Base-by-base conservation (phyloP, 140 eudicot species). In the Bidens hawaiensis region DNA sequence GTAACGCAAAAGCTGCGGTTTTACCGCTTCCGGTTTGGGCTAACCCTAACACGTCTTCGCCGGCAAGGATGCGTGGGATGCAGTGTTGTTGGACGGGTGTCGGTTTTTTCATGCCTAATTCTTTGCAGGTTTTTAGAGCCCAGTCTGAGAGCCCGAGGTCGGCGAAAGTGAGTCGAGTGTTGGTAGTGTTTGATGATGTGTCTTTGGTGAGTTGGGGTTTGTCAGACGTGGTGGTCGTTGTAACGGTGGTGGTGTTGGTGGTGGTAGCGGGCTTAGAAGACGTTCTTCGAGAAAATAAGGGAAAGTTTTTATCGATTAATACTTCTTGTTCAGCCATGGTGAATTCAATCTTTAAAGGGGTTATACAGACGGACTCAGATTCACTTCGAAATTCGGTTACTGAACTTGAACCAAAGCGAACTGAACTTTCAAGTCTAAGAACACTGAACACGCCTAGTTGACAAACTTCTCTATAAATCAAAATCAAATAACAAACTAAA, bases 21-120 rank as follows among this genome's bases (percentile, higher is more conserved):
- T 91, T 87, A 7, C 96, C 98, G 14, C 86, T 84, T 0, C 98
- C 98, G 0, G 98, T 91, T 57, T 91, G 88, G 0, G 98, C 94
- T 21, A 91, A 18, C 7, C 96, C 98, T 61, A 91, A 31, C 0
- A 91, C 95, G 6, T 91, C 95, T 27, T 79, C 66, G 0, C 98
- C 98, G 2, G 86, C 51, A 0, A 91, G 77, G 47, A 91, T 87
- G 2, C 71, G 75, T 14, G 98, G 96, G 13, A 87, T 82, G 74
- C 98, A 91, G 59, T 72, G 79, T 53, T 71, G 88, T 76, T 91
- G 98, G 16, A 91, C 98, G 0, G 91, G 98, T 9, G 86, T 91
- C 0, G 98, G 98, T 11, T 61, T 64, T 68, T 84, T 91, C 73
- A 91, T 71, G 23, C 96, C 89, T 5, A 91, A 72, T 47, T 84